Base-by-base conservation (phyloP, 148 eudicot species). In the Drosera capensis region DNA sequence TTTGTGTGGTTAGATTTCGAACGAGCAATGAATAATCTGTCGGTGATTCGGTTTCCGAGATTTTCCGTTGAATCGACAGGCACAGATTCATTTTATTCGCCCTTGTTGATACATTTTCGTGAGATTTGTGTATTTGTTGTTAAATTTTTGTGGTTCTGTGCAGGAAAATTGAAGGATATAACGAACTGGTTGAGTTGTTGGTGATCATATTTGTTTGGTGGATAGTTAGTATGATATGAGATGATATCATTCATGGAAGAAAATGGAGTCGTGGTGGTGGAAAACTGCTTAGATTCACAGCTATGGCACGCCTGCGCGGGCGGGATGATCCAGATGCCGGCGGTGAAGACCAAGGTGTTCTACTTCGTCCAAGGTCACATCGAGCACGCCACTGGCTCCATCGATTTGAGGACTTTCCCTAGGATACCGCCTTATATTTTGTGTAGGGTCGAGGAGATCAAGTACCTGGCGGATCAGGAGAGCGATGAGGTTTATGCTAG, bases 261-360 rank as follows among this genome's bases (percentile, higher is more conserved):
- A 23, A 8, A 25, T 24, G 30, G 6, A 14, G 65, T 64, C 65
- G 49, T 49, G 43, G 71, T 65, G 62, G 37, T 21, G 14, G 72
- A 63, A 50, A 74, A 59, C 54, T 23, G 56, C 30, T 35, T 75
- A 58, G 73, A 75, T 40, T 52, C 74, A 12, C 71, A 71, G 38
- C 52, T 75, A 45, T 75, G 81, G 81, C 81, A 71, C 29, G 81
- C 77, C 14, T 75, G 81, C 20, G 81, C 81, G 0, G 81, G 81
- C 2, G 74, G 71, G 5, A 60, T 75, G 77, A 68, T 75, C 6
- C 77, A 71, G 25, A 75, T 75, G 73, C 81, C 81, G 22, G 36
- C 59, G 9, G 57, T 63, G 46, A 60, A 75, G 49, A 20, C 81
- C 2, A 71, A 49, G 15, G 73, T 68, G 4, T 71, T 57, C 52